A percentile compares a stretch with the other conserved stretches of the same genome.
Evolutionary conservation across 2,329 filamentous ascomycete species (phyloP).

Genomic region (Stagonosporopsis chrysanthemi): DNA sequence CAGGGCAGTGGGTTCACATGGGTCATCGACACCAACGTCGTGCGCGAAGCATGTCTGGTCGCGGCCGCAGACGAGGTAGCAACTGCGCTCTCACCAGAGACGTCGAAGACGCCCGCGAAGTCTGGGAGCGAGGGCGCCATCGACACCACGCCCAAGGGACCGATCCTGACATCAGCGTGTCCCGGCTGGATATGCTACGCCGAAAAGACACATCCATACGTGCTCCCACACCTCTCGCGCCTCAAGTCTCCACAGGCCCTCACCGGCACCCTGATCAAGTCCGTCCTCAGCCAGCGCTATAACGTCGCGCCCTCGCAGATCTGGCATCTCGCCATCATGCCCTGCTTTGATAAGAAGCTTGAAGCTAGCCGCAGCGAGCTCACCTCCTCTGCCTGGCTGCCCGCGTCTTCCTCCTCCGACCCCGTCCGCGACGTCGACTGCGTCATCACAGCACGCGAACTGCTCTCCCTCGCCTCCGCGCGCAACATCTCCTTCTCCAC

Average conservation of each 20-base stretch:
- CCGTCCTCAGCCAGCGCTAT: slow-evolving; percentile 75
- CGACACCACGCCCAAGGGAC: slow-evolving; percentile 61
- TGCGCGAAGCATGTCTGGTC: slow-evolving; percentile 83
- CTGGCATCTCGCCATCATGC: slow-evolving; percentile 97
- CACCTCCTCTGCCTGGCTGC: slow-evolving; percentile 77
- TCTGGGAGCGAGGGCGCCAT: slow-evolving; percentile 44
- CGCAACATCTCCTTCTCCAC: slow-evolving; percentile 78
- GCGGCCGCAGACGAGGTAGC: slow-evolving; percentile 58
- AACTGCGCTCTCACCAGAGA: slow-evolving; percentile 42
- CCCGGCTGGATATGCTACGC: slow-evolving; percentile 99
- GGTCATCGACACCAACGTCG: slow-evolving; percentile 87
- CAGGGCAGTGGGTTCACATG: slow-evolving; percentile 82
- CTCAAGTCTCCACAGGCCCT: slow-evolving; percentile 95
- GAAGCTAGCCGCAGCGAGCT: slow-evolving; percentile 94
- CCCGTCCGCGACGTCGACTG: slow-evolving; percentile 88
- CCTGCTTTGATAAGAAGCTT: slow-evolving; percentile 98
- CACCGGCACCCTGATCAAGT: slow-evolving; percentile 89
- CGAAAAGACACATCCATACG: slow-evolving; percentile 95
- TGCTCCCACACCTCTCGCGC: slow-evolving; percentile 87
- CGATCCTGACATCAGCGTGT: slow-evolving; percentile 86
- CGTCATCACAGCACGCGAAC: slow-evolving; percentile 94
- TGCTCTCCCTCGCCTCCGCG: slow-evolving; percentile 86
- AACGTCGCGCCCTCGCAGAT: slow-evolving; percentile 79
- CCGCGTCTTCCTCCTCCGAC: slow-evolving; percentile 32
- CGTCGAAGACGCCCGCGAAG: slow-evolving; percentile 30